Conservation (phyloP, 371 early-diverging fungal species). For the Globomyces sp. region DNA sequence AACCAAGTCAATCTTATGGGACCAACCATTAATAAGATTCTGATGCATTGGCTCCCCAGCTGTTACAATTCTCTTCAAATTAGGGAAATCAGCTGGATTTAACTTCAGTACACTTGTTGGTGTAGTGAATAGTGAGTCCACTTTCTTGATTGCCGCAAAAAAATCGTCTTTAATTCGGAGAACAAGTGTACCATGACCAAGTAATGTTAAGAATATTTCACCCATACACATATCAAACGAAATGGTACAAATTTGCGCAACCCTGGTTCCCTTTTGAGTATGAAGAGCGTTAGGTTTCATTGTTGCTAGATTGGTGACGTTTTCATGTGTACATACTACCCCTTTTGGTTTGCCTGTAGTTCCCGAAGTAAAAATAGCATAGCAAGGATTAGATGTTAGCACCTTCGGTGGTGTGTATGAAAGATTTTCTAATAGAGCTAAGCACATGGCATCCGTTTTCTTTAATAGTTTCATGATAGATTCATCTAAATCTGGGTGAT, state of each 20-base stretch:
- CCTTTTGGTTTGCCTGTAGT: conserved; percentile 40
- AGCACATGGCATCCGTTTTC: background rate
- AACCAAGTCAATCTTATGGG: conserved; percentile 3
- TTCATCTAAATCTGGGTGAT: background rate
- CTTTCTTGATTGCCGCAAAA: background rate
- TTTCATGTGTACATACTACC: conserved; percentile 11
- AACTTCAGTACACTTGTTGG: conserved; percentile 23
- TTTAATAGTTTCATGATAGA: background rate
- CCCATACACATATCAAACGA: conserved; percentile 13
- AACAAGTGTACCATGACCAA: conserved; percentile 18
- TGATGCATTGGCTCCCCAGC: conserved; percentile 18
- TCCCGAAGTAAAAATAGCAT: conserved; percentile 30
- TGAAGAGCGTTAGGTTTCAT: background rate
- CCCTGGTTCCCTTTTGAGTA: background rate
- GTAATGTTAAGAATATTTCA: conserved; percentile 14
- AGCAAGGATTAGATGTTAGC: conserved; percentile 2
- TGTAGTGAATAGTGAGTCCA: conserved; percentile 11
- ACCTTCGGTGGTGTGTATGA: background rate
- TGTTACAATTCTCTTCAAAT: conserved; percentile 21
- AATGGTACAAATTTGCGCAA: conserved; percentile 5
- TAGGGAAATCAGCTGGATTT: conserved; percentile 22
- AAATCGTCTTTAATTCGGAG: conserved; percentile 20
- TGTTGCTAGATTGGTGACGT: background rate
- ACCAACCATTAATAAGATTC: conserved; percentile 2
- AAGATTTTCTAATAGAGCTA: background rate